Evolutionary conservation across 1,139 yeast genomes (phyloP).

Genomic region (Taphrina deformans): DNA sequence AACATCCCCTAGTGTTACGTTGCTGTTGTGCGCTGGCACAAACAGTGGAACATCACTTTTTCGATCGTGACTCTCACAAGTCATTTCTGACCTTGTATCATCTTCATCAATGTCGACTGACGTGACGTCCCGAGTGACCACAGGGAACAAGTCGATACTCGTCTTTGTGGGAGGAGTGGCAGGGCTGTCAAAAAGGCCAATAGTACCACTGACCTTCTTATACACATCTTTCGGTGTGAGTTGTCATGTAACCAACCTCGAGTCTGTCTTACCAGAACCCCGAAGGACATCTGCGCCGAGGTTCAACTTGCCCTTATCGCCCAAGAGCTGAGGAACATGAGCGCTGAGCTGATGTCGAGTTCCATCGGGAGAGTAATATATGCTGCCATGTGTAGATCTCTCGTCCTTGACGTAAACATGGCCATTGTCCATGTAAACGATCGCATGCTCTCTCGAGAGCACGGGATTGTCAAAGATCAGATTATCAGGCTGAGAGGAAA

Average conservation of each 20-base stretch:
- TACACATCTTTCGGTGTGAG: no score
- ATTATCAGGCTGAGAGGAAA: background rate
- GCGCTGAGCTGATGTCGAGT: background rate
- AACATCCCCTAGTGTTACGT: background rate
- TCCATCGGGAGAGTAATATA: background rate
- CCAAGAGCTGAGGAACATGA: slow-evolving; percentile 1
- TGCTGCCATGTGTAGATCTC: slow-evolving; percentile 6
- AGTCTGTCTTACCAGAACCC: background rate
- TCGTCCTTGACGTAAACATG: background rate
- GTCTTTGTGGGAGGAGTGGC: background rate
- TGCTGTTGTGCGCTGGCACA: background rate
- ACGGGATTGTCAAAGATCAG: slow-evolving; percentile 9
- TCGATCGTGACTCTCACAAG: background rate
- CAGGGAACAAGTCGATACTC: no score
- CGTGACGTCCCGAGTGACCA: no score
- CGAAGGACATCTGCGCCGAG: slow-evolving; percentile 1
- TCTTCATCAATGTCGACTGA: no score
- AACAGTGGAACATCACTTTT: background rate
- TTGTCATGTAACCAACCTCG: no score
- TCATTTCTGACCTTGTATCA: background rate
- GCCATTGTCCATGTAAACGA: background rate
- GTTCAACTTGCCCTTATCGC: background rate
- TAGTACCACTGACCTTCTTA: slow-evolving; percentile 1
- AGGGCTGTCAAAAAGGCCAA: background rate
- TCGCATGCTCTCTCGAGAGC: slow-evolving; percentile 6